Evolutionary conservation across 106 monocot species (phyloP).

Genomic region (Allium cepa): DNA sequence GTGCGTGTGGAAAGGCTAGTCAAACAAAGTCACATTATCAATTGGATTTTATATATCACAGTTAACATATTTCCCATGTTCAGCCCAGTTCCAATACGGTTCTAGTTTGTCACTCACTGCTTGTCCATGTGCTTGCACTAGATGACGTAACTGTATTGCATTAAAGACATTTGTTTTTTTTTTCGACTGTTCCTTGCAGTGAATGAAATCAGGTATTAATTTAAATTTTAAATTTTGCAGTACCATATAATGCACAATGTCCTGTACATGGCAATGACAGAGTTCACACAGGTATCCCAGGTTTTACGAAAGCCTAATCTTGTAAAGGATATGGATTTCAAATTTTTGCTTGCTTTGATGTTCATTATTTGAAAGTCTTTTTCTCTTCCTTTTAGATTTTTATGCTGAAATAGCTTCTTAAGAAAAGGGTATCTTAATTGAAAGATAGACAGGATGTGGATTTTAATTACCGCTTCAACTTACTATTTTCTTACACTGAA

Average conservation of each 20-base stretch:
- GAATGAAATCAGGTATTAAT: neutral
- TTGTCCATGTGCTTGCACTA: too few species aligned
- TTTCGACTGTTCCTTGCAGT: neutral
- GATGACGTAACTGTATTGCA: too few species aligned
- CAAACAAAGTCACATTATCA: too few species aligned
- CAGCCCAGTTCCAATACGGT: too few species aligned
- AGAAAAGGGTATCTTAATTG: neutral
- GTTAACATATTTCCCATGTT: too few species aligned
- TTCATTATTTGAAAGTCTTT: too few species aligned
- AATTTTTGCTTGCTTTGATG: neutral
- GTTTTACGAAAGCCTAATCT: neutral
- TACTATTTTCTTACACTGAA: too few species aligned
- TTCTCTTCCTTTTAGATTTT: neutral
- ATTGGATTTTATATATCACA: too few species aligned
- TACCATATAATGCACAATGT: conserved; percentile 85
- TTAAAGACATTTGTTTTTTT: too few species aligned
- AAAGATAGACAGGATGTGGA: too few species aligned
- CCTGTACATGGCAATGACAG: conserved; percentile 85
- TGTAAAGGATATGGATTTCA: neutral
- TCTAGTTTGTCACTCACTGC: too few species aligned
- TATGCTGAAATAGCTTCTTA: neutral
- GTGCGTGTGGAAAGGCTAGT: too few species aligned
- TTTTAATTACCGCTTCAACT: neutral
- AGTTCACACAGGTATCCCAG: conserved; percentile 59
- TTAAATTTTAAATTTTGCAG: conserved; percentile 28